Evolutionary conservation across 306 rosid genomes (phyloP).

Genomic region (Glycine tomentella): DNA sequence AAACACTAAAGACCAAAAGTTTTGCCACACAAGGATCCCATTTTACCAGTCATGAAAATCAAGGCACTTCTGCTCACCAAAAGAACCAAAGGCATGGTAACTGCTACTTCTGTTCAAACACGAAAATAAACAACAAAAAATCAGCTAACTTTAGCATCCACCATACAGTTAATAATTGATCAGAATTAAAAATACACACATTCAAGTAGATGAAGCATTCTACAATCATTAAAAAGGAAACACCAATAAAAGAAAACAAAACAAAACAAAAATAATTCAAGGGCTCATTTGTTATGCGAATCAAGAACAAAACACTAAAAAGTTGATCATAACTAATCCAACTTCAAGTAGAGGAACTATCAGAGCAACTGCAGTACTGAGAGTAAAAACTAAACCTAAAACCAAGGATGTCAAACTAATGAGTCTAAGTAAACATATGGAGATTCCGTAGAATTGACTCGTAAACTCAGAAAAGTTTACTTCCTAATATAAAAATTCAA

Average conservation of each 20-base stretch:
- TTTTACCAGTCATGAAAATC: slow-evolving; percentile 35
- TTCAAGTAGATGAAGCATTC: slow-evolving; percentile 2
- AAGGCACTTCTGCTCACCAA: slow-evolving; percentile 34
- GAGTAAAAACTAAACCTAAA: background rate
- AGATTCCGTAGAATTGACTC: background rate
- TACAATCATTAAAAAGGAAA: slow-evolving; percentile 18
- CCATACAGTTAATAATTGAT: background rate
- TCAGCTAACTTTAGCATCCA: slow-evolving; percentile 34
- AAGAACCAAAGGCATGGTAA: slow-evolving; percentile 45
- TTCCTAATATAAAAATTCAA: background rate
- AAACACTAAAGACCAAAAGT: slow-evolving; percentile 42
- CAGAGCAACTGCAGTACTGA: slow-evolving; percentile 25
- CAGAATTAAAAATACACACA: slow-evolving; percentile 20
- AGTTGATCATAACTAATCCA: slow-evolving; percentile 27
- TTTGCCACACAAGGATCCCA: slow-evolving; percentile 39
- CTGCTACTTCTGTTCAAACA: slow-evolving; percentile 45
- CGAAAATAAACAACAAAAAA: slow-evolving; percentile 29
- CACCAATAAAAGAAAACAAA: slow-evolving; percentile 14
- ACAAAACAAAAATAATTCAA: slow-evolving; percentile 27
- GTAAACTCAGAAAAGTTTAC: background rate
- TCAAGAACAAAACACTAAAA: slow-evolving; percentile 3
- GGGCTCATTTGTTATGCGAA: slow-evolving; percentile 12
- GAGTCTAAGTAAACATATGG: background rate
- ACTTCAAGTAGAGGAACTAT: background rate
- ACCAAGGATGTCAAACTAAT: background rate